Conservation (phyloP, 352 stramenopile species). For the Phytopythium helicoides region DNA sequence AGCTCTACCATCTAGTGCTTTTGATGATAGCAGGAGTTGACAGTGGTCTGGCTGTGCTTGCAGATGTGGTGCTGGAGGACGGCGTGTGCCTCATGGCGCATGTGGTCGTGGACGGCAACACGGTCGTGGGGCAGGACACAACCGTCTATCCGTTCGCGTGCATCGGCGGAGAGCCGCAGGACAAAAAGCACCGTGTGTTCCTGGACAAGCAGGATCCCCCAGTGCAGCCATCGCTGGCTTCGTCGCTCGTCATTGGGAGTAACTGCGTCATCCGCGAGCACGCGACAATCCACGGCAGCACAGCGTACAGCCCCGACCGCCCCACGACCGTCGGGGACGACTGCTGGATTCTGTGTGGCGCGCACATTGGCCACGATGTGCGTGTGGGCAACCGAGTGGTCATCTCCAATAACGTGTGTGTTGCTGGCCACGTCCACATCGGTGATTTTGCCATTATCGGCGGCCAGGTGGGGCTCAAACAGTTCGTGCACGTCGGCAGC, state of each 20-base stretch:
- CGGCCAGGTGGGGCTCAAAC: constrained; percentile 76
- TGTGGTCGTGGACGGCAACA: constrained; percentile 73
- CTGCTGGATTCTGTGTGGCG: constrained; percentile 77
- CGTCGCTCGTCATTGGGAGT: constrained; percentile 49
- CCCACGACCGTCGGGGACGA: constrained; percentile 68
- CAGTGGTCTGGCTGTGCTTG: constrained; percentile 7
- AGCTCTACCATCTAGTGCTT: neutral
- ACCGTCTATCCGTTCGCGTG: constrained; percentile 72
- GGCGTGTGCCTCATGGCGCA: constrained; percentile 66
- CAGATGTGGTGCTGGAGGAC: constrained; percentile 69
- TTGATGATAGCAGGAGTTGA: constrained; percentile 6
- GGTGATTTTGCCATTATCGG: constrained; percentile 74
- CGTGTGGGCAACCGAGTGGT: constrained; percentile 63
- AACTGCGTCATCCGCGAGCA: constrained; percentile 83
- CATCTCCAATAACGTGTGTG: constrained; percentile 80
- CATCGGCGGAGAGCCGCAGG: constrained; percentile 70
- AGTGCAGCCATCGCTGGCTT: constrained; percentile 5
- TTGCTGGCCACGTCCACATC: constrained; percentile 78
- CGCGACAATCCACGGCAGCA: constrained; percentile 79
- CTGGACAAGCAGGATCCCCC: constrained; percentile 1
- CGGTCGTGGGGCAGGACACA: constrained; percentile 48
- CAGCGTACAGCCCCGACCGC: constrained; percentile 46
- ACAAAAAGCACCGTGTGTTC: constrained; percentile 68
- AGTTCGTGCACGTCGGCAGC: constrained; percentile 65
- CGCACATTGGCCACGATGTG: constrained; percentile 74